Base-by-base conservation (phyloP, 352 stramenopile species). In the Saprolegnia diclina region DNA sequence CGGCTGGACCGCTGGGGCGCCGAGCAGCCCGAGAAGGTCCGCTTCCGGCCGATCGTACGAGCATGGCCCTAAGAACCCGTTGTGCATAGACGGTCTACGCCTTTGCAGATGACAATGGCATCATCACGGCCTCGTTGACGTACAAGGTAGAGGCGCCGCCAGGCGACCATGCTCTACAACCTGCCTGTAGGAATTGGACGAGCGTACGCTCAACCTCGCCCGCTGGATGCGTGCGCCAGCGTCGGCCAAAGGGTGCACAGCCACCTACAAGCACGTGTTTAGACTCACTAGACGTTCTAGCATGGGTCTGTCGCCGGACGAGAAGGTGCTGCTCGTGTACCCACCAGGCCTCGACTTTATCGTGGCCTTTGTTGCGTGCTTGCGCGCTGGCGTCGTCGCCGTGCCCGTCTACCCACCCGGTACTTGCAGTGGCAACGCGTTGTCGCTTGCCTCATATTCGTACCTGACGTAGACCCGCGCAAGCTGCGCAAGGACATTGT, bases 311-410 rank as follows among this genome's bases (percentile, higher is more conserved):
- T 78, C 85, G 52, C 68, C 76, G 22, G 91, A 86, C 11, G 84
- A 95, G 50, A 85, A 82, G 40, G 91, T 97, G 21, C 74, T 99
- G 42, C 82, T 99, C 24, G 96, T 99, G 32, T 99, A 99, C 73
- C 94, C 96, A 32, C 98, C 98, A 10, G 96, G 88, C 0, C 81
- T 99, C 11, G 93, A 99, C 61, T 99, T 99, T 71, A 98, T 99
- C 32, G 78, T 99, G 29, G 82, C 94, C 2, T 99, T 99, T 71
- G 71, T 99, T 14, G 96, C 93, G 0, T 99, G 97, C 75, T 72
- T 99, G 24, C 91, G 89, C 21, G 89, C 89, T 16, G 91, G 92
- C 37, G 76, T 98, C 19, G 87, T 99, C 7, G 94, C 95, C 0
- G 96, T 99, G 3, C 96, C 96, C 0, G 88, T 95, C 53, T 94